Percentiles rank a stretch among this genome's conserved stretches.
Conservation (phyloP, 2,329 filamentous ascomycete species). For the Drechslerella dactyloides region DNA sequence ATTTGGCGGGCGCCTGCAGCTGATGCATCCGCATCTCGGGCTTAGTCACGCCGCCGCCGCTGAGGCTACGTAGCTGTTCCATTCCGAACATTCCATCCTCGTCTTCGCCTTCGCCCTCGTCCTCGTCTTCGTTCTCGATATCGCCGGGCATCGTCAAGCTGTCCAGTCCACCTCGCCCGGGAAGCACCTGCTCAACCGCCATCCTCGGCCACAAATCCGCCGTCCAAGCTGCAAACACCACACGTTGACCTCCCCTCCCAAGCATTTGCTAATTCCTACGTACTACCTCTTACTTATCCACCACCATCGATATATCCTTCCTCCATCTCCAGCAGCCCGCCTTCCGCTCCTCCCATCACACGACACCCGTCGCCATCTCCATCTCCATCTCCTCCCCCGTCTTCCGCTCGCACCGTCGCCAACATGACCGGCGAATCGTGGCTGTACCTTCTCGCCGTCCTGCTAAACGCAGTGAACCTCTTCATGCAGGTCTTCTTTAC, state of each 20-base stretch:
- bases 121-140: background rate
- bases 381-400: background rate
- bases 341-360: background rate
- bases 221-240: background rate
- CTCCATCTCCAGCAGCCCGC: background rate
- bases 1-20: background rate
- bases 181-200: background rate
- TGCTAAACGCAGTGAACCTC: slow-evolving; percentile 99
- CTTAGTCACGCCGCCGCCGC: background rate
- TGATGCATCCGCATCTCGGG: background rate
- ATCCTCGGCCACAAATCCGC: slow-evolving; percentile 14
- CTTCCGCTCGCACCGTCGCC: background rate
- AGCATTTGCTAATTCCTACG: too few relatives aligned
- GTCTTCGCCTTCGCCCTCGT: too few relatives aligned
- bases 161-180: background rate
- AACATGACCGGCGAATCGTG: slow-evolving; percentile 95
- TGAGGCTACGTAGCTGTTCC: background rate
- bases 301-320: background rate
- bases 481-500: slow-evolving; percentile 99
- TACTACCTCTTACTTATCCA: too few relatives aligned
- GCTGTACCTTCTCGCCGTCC: slow-evolving; percentile 95
- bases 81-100: background rate
- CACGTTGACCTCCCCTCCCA: background rate
- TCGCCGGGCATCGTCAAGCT: background rate
- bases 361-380: background rate